These are phyloP conservation scores for Torulaspora maleeae DNA, from an alignment of 805 yeast species.

Conservation along the genomic window DNA sequence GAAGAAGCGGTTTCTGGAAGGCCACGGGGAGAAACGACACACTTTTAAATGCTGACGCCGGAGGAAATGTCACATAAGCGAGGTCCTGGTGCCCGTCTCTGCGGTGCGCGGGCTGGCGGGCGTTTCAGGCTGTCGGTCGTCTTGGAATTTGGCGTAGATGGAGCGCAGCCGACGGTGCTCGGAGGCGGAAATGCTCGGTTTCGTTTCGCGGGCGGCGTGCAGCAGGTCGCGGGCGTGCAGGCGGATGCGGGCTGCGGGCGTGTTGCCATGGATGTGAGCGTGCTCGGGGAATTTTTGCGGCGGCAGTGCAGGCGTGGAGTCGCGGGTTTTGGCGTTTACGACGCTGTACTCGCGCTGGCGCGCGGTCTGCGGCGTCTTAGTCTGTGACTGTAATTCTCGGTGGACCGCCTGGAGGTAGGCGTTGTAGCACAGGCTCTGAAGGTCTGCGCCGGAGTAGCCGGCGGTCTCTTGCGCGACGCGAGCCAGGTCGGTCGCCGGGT, in stretches of 20 bases:
- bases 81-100: constrained; percentile 80
- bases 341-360: constrained; percentile 1
- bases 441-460: constrained; percentile 91
- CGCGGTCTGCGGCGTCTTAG: too few species aligned
- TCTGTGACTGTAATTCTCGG: constrained; percentile 46
- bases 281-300: neutral
- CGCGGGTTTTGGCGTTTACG: neutral
- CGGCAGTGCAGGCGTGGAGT: neutral
- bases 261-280: neutral
- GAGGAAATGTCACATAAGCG: constrained; percentile 42
- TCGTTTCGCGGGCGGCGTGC: constrained; percentile 67
- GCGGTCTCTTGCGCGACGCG: constrained; percentile 55
- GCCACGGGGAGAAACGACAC: constrained; percentile 1
- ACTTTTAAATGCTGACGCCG: neutral
- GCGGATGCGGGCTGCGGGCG: neutral
- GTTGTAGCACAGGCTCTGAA: constrained; percentile 87
- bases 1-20: too few species aligned
- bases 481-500: constrained; percentile 45
- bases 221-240: constrained; percentile 54
- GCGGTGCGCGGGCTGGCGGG: constrained; percentile 77
- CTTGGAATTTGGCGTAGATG: constrained; percentile 68
- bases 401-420: constrained; percentile 87
- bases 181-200: constrained; percentile 77
- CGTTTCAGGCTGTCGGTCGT: constrained; percentile 80
- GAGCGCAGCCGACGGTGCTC: constrained; percentile 59